These are phyloP conservation scores for Candida koratica DNA, from an alignment of 805 yeast species.

Conservation along the genomic window DNA sequence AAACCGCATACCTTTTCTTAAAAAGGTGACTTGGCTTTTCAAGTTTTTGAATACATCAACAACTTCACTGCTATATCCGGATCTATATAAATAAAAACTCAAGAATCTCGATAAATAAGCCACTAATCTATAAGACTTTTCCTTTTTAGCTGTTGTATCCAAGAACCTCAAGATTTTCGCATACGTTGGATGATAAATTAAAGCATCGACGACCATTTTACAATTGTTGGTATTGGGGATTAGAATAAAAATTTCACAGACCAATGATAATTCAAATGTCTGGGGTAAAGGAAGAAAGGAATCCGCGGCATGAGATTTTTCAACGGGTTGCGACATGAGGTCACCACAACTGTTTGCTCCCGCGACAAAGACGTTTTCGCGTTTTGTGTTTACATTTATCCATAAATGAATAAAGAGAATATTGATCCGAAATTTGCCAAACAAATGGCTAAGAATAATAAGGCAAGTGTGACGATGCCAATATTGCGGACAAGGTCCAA, in stretches of 20 bases:
- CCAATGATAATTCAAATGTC: constrained; percentile 6
- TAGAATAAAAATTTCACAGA: constrained; percentile 7
- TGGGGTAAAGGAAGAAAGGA: constrained; percentile 8
- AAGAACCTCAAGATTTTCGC: constrained; percentile 58
- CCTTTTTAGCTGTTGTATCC: constrained; percentile 71
- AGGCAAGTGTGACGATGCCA: constrained; percentile 5
- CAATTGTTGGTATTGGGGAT: not conserved
- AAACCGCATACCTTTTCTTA: constrained; percentile 81
- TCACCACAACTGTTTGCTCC: not conserved
- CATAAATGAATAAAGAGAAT: constrained; percentile 12
- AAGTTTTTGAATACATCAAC: constrained; percentile 51
- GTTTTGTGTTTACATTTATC: constrained; percentile 3
- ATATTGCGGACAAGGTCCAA: constrained; percentile 10
- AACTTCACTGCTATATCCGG: constrained; percentile 48
- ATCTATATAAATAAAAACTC: constrained; percentile 54
- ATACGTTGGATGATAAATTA: constrained; percentile 72
- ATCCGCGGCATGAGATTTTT: constrained; percentile 1
- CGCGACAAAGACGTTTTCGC: constrained; percentile 1
- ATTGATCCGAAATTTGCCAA: constrained; percentile 8
- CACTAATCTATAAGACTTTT: constrained; percentile 70
- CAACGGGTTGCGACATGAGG: constrained; percentile 1
- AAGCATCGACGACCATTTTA: constrained; percentile 40
- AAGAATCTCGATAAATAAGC: constrained; percentile 80
- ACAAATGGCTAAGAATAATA: not conserved
- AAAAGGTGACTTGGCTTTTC: constrained; percentile 58